Evolutionary conservation across 1,284 basidiomycete species (phyloP).

Genomic region (Marasmius sp.): DNA sequence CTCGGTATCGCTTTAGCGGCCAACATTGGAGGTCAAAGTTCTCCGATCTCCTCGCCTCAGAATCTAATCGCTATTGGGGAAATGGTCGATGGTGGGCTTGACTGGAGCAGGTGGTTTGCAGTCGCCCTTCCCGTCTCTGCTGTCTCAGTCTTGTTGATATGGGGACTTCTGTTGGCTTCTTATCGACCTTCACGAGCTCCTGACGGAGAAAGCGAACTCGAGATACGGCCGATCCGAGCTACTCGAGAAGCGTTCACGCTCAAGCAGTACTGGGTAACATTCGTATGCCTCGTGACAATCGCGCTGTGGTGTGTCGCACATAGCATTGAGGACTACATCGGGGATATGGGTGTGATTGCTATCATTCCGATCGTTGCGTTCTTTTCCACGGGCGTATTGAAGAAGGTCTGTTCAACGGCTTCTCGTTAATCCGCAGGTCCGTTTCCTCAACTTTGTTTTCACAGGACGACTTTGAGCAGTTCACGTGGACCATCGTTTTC

Average conservation of each 20-base stretch:
- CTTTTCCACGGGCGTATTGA: constrained; percentile 92
- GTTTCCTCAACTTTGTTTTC: constrained; percentile 4
- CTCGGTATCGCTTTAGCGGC: constrained; percentile 96
- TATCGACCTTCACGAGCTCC: constrained; percentile 75
- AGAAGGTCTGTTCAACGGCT: constrained; percentile 67
- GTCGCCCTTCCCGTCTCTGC: constrained; percentile 91
- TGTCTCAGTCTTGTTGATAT: constrained; percentile 86
- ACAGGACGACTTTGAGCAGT: constrained; percentile 93
- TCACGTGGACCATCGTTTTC: constrained; percentile 93
- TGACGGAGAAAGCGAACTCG: constrained; percentile 76
- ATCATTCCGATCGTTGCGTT: constrained; percentile 93
- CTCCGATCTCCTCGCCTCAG: constrained; percentile 94
- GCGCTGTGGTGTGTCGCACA: constrained; percentile 90
- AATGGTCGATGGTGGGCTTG: constrained; percentile 81
- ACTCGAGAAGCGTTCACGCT: constrained; percentile 77
- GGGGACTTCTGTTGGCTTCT: constrained; percentile 84
- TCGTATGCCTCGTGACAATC: constrained; percentile 88
- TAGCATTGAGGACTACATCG: constrained; percentile 75
- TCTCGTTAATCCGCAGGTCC: background rate
- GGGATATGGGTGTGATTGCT: constrained; percentile 98
- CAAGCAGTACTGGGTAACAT: constrained; percentile 90
- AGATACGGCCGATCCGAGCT: constrained; percentile 81
- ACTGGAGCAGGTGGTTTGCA: constrained; percentile 94
- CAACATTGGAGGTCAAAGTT: constrained; percentile 97
- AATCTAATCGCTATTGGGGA: constrained; percentile 90